Conservation (phyloP, 768 basidiomycete species). For the Lentinula edodes region DNA sequence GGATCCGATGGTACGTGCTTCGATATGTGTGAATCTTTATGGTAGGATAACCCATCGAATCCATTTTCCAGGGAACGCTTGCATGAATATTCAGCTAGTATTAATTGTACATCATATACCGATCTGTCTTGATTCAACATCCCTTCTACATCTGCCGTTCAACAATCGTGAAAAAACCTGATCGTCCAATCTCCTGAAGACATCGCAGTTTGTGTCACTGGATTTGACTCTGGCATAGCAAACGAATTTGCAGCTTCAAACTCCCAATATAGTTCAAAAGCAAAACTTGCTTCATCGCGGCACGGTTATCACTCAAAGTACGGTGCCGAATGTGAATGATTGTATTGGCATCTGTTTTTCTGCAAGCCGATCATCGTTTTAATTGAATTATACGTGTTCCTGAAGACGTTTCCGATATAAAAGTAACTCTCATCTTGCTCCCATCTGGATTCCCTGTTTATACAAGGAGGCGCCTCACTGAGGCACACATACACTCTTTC, state of each 20-base stretch:
- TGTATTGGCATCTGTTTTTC: background rate
- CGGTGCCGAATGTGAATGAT: no score
- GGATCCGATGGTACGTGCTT: conserved; percentile 79
- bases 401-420: background rate
- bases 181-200: no score
- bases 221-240: no score
- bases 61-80: conserved; percentile 18
- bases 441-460: background rate
- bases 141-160: background rate
- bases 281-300: no score
- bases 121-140: background rate
- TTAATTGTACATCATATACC: background rate
- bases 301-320: no score
- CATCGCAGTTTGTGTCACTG: no score
- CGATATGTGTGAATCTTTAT: background rate
- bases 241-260: no score
- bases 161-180: no score
- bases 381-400: background rate
- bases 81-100: conserved; percentile 9
- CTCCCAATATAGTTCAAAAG: no score
- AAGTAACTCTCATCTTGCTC: background rate
- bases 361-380: background rate
- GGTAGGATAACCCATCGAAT: background rate
- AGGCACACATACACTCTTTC: background rate
- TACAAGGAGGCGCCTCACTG: background rate